Percentiles rank a stretch among this genome's conserved stretches.
Evolutionary conservation across 768 basidiomycete genomes (phyloP).

Genomic region (Filobasidium floriforme): DNA sequence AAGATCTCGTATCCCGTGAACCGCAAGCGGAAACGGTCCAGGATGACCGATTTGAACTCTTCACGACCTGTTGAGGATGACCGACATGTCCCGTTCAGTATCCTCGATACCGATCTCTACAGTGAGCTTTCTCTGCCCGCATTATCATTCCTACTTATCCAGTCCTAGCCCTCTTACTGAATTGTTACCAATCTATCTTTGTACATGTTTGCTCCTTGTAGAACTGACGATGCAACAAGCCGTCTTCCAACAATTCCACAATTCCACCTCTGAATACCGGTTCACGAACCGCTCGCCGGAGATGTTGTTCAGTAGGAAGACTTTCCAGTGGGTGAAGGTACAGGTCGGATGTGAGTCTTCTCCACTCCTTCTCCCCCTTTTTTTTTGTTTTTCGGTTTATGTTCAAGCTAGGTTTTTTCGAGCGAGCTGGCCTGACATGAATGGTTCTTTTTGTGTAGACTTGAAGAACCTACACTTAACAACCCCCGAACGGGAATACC

Average conservation of each 20-base stretch:
- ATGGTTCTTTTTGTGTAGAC: slow-evolving; percentile 48
- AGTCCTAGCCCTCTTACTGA: too few species aligned
- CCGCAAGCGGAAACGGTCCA: neutral
- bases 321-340: slow-evolving; percentile 56
- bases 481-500: slow-evolving; percentile 59
- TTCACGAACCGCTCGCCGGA: slow-evolving; percentile 70
- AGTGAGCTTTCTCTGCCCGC: slow-evolving; percentile 56
- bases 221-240: slow-evolving; percentile 96
- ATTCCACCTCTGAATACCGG: slow-evolving; percentile 51
- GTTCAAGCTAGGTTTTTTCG: neutral
- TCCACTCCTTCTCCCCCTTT: neutral
- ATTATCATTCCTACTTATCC: too few species aligned
- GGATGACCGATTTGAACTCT: neutral
- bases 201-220: neutral
- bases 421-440: neutral
- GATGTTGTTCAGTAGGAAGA: slow-evolving; percentile 60
- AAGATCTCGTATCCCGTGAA: too few species aligned
- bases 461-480: slow-evolving; percentile 61
- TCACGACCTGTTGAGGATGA: neutral
- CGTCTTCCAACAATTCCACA: slow-evolving; percentile 66
- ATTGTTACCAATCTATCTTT: slow-evolving; percentile 1
- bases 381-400: neutral
- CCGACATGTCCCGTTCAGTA: slow-evolving; percentile 49
- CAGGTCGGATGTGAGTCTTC: slow-evolving; percentile 53
- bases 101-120: slow-evolving; percentile 91